Evolutionary conservation across 78 protist genomes (phyloP).

Genomic region (Guillardia theta): DNA sequence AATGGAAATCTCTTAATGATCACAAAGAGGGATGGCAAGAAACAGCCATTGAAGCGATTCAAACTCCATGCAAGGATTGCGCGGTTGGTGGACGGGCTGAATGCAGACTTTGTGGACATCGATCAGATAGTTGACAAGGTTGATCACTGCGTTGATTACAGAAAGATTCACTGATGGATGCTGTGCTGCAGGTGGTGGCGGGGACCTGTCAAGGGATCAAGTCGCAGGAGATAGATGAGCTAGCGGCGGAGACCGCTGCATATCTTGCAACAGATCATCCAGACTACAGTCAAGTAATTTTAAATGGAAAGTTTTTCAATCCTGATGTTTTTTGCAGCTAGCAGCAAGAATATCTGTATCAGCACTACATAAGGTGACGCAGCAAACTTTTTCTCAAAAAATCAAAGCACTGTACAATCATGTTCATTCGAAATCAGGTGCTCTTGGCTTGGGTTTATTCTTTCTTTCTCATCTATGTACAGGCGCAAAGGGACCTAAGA

Average conservation of each 20-base stretch:
- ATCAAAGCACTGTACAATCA: constrained; percentile 62
- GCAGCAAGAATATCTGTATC: constrained; percentile 95
- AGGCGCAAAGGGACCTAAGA: constrained; percentile 72
- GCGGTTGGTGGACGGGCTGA: constrained; percentile 50
- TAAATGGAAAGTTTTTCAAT: too few relatives aligned
- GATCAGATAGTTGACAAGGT: neutral
- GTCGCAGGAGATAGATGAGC: constrained; percentile 81
- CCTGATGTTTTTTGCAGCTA: too few relatives aligned
- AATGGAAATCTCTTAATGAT: neutral
- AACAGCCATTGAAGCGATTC: constrained; percentile 49
- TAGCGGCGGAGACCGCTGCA: constrained; percentile 94
- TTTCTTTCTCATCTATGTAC: too few relatives aligned
- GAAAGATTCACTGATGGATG: neutral
- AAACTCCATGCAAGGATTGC: constrained; percentile 55
- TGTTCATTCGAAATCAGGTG: constrained; percentile 68
- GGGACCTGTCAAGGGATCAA: neutral
- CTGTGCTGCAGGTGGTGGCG: neutral
- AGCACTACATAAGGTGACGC: constrained; percentile 95
- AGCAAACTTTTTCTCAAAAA: constrained; percentile 76
- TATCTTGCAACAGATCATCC: constrained; percentile 74
- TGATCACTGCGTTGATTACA: neutral
- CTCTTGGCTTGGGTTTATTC: too few relatives aligned
- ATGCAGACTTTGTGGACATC: neutral
- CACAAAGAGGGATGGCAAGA: constrained; percentile 48
- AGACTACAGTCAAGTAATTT: too few relatives aligned